Conservation (phyloP, 441 rosid genomes). For the Adansonia gregorii region DNA sequence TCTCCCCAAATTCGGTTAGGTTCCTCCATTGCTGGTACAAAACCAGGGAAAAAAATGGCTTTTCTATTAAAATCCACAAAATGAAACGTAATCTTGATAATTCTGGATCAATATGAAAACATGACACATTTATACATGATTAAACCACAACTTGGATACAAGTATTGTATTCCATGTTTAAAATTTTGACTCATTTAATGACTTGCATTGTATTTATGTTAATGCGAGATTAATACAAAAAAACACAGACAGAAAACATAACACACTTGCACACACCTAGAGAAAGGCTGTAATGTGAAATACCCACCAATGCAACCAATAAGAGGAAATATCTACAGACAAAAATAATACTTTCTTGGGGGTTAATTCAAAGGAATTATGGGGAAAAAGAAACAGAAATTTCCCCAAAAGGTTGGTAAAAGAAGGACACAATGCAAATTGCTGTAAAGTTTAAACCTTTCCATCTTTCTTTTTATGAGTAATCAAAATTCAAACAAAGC, state of each 20-base stretch:
- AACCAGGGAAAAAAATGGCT: not conserved
- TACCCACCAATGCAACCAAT: constrained; percentile 28
- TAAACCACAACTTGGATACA: too few species aligned
- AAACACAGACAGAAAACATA: too few species aligned
- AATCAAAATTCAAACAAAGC: not conserved
- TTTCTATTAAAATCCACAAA: not conserved
- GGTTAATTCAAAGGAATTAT: constrained; percentile 44
- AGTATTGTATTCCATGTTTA: too few species aligned
- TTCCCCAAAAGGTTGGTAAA: constrained; percentile 27
- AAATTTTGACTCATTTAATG: too few species aligned
- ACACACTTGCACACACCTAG: too few species aligned
- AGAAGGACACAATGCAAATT: constrained; percentile 12
- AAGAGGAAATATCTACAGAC: constrained; percentile 35
- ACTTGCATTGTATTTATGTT: too few species aligned
- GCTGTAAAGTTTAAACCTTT: constrained; percentile 7
- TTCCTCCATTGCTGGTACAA: constrained; percentile 36
- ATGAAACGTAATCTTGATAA: too few species aligned
- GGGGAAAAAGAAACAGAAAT: constrained; percentile 29
- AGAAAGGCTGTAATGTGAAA: constrained; percentile 25
- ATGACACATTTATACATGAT: too few species aligned
- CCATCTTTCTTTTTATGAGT: not conserved
- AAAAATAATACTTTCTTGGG: constrained; percentile 45
- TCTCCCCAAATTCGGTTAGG: constrained; percentile 61
- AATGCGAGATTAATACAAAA: too few species aligned
- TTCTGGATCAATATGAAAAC: too few species aligned